A percentile compares a stretch with the other conserved stretches of the same genome.
Conservation (phyloP, 106 monocot genomes). For the Dendrobium huoshanense region DNA sequence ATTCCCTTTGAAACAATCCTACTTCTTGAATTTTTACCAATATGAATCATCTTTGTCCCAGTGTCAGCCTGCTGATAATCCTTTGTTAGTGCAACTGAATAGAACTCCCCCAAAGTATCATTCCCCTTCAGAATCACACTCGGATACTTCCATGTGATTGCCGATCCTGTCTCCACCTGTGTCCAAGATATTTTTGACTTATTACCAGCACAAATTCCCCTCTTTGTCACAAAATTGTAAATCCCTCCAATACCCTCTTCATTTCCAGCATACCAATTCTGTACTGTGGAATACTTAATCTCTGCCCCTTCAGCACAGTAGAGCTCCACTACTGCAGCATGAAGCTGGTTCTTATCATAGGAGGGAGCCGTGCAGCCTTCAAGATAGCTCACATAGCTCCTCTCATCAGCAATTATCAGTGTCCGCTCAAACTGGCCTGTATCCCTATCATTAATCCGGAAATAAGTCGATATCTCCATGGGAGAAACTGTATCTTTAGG, state of each 20-base stretch:
- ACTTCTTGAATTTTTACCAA: constrained; percentile 75
- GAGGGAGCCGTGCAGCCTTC: constrained; percentile 94
- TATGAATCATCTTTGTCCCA: constrained; percentile 96
- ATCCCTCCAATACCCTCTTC: constrained; percentile 81
- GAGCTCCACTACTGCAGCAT: constrained; percentile 90
- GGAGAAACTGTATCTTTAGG: constrained; percentile 86
- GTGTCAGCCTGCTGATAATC: constrained; percentile 95
- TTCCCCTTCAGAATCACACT: constrained; percentile 82
- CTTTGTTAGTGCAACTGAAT: constrained; percentile 91
- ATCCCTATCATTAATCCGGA: constrained; percentile 81
- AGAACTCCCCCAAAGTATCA: constrained; percentile 81
- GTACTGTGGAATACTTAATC: constrained; percentile 93
- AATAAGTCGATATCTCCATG: constrained; percentile 95
- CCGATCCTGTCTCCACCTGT: constrained; percentile 96
- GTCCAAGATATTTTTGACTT: constrained; percentile 95
- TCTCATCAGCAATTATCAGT: constrained; percentile 74
- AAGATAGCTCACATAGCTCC: constrained; percentile 82
- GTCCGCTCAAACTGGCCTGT: constrained; percentile 94
- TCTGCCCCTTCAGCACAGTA: constrained; percentile 78
- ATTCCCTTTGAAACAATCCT: constrained; percentile 92
- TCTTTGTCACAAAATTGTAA: constrained; percentile 94
- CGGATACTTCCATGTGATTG: constrained; percentile 98
- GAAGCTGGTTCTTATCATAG: constrained; percentile 88
- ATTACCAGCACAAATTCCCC: constrained; percentile 69
- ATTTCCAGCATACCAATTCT: constrained; percentile 96